Evolutionary conservation across 345 rosid genomes (phyloP).

Genomic region (Crucihimalaya himalaica): DNA sequence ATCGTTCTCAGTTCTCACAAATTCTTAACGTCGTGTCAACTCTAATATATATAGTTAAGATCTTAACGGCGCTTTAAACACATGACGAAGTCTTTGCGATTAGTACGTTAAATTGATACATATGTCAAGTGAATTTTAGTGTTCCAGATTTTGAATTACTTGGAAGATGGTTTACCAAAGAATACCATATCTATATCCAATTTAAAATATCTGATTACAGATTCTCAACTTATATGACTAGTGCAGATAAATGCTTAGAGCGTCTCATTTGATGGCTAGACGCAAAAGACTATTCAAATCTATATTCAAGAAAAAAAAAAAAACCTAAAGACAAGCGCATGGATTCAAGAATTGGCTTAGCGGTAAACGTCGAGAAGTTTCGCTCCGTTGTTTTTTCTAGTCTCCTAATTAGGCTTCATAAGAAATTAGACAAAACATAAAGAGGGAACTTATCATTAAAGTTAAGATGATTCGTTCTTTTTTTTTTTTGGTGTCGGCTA

Average conservation of each 20-base stretch:
- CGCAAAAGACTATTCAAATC: background rate
- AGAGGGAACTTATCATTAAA: background rate
- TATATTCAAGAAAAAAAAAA: background rate
- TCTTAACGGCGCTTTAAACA: background rate
- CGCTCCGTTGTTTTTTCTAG: background rate
- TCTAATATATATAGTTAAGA: background rate
- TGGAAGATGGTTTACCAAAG: background rate
- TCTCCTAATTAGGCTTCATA: background rate
- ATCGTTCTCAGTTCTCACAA: background rate
- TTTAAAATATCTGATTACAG: background rate
- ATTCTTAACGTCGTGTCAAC: background rate
- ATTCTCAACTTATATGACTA: background rate
- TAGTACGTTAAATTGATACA: background rate
- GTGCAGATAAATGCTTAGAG: background rate
- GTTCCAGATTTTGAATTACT: background rate
- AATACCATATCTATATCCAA: background rate
- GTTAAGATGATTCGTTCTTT: background rate
- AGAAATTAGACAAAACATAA: background rate
- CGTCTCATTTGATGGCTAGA: background rate
- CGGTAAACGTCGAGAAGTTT: background rate
- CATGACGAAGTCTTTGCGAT: background rate
- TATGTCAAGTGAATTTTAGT: background rate
- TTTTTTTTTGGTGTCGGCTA: conserved; percentile 6
- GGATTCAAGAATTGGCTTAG: background rate
- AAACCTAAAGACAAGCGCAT: background rate